Conservation (phyloP, 164 flowering plant species). For the Tinospora cordifolia region DNA sequence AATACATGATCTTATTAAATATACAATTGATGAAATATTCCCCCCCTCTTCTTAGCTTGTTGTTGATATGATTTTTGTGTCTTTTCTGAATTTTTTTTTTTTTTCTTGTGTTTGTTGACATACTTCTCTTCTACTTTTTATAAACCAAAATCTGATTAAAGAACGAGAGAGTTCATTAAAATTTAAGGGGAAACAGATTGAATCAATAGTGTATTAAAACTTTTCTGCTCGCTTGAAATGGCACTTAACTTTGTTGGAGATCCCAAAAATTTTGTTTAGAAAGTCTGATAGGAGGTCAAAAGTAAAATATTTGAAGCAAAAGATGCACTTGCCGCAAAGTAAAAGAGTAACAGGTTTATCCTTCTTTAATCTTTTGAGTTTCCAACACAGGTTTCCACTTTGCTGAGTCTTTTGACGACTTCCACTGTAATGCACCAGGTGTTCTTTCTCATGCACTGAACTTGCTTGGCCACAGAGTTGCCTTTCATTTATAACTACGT, state of each 20-base stretch:
- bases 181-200: background rate
- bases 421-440: background rate
- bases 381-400: slow-evolving; percentile 3
- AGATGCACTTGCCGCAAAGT: background rate
- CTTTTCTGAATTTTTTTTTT: background rate
- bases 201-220: background rate
- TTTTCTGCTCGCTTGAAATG: background rate
- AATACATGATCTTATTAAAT: too few relatives aligned
- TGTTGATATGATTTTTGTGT: background rate
- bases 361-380: background rate
- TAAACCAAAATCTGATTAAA: too few relatives aligned
- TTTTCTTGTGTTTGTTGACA: background rate
- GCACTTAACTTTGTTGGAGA: background rate
- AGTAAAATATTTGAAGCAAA: background rate
- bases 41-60: too few relatives aligned
- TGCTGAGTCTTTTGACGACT: background rate
- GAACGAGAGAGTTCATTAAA: background rate
- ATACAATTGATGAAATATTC: too few relatives aligned
- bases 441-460: background rate
- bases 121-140: too few relatives aligned
- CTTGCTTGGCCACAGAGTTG: background rate
- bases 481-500: background rate
- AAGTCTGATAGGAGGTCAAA: slow-evolving; percentile 2
- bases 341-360: background rate
- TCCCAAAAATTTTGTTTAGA: background rate